Conservation (phyloP, 1,284 basidiomycete species). For the Ceratobasidium sp. region DNA sequence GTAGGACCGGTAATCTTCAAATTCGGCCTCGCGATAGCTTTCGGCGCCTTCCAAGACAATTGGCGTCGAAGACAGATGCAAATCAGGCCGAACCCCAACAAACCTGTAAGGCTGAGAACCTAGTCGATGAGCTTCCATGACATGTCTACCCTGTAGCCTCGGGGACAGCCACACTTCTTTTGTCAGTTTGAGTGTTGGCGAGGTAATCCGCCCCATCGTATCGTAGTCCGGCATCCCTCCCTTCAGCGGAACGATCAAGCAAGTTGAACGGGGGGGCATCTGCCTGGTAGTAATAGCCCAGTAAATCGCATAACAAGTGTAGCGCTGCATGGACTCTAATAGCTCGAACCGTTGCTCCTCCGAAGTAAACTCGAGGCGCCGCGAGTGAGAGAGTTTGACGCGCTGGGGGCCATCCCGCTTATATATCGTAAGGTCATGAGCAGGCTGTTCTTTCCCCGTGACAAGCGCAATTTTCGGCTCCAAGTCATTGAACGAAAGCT, state of each 20-base stretch:
- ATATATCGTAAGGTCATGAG: conserved; percentile 24
- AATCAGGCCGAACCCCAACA: background rate
- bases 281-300: conserved; percentile 62
- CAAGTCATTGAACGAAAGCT: conserved; percentile 15
- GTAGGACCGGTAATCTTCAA: conserved; percentile 28
- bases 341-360: conserved; percentile 37
- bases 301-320: conserved; percentile 72
- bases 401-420: background rate
- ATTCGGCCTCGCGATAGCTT: conserved; percentile 8
- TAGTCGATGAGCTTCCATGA: conserved; percentile 38
- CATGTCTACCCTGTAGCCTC: conserved; percentile 52
- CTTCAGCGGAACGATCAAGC: conserved; percentile 74
- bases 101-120: conserved; percentile 21
- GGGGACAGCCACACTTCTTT: conserved; percentile 62
- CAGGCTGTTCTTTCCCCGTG: conserved; percentile 20
- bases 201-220: conserved; percentile 58
- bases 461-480: conserved; percentile 12
- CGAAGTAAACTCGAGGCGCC: conserved; percentile 30
- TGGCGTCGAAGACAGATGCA: conserved; percentile 22
- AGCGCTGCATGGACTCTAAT: conserved; percentile 65
- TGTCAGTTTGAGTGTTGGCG: conserved; percentile 52
- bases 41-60: conserved; percentile 2
- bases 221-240: conserved; percentile 68
- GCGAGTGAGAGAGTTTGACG: conserved; percentile 21
- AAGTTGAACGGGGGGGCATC: conserved; percentile 55